Base-by-base conservation (phyloP, 148 eudicot genomes). In the Rhododendron simsii region DNA sequence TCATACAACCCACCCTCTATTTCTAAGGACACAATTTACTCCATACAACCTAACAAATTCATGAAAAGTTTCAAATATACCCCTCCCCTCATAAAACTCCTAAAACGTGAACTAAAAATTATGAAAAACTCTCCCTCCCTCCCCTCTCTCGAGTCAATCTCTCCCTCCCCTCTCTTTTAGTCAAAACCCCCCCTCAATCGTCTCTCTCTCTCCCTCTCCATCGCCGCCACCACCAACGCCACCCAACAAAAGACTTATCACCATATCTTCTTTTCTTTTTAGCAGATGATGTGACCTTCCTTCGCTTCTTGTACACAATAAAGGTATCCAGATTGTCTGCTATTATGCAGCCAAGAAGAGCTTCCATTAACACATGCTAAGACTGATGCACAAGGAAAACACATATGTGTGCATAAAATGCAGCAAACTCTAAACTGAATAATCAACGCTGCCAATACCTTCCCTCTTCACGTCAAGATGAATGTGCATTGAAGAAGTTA, bases 221-320 rank as follows among this genome's bases (percentile, higher is more conserved):
- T 41, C 1, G 7, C 44, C 44, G 5, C 44, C 44, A 41, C 44
- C 44, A 6, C 7, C 7, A 1, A 41, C 44, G 44, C 44, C 44
- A 41, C 44, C 7, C 44, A 41, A 41, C 44, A 41, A 97, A 91
- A 78, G 93, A 93, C 90, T 86, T 95, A 88, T 89, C 92, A 63
- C 89, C 89, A 35, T 89, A 92, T 81, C 88, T 93, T 90, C 98
- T 91, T 89, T 91, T 95, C 89, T 93, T 97, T 91, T 97, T 97
- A 78, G 99, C 99, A 85, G 98, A 95, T 84, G 99, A 97, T 79
- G 99, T 97, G 69, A 97, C 99, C 91, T 93, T 94, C 89, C 93
- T 91, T 90, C 99, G 89, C 83, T 95, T 95, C 91, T 97, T 94
- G 89, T 93, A 93, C 33, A 97, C 99, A 82, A 95, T 93, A 88